These are phyloP conservation scores for Verticillium nonalfalfae DNA, from an alignment of 2,329 filamentous ascomycete genomes.

Conservation along the genomic window DNA sequence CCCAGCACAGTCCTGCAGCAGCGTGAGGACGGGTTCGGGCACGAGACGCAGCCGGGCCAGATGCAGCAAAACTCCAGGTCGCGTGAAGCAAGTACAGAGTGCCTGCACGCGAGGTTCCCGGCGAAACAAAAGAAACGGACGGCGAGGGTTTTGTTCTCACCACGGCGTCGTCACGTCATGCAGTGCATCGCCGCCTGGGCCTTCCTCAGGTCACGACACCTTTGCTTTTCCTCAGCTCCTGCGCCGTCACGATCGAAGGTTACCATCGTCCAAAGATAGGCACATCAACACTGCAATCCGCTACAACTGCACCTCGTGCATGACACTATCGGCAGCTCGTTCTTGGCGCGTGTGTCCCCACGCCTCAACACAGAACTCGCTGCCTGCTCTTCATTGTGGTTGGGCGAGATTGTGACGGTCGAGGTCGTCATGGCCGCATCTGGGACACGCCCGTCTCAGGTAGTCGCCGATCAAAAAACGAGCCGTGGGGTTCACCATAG, in stretches of 20 bases:
- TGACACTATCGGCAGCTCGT: background rate
- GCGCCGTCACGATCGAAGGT: background rate
- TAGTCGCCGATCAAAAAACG: background rate
- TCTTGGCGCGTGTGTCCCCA: background rate
- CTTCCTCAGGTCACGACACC: background rate
- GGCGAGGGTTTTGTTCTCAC: background rate
- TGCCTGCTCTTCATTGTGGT: background rate
- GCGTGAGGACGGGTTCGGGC: background rate
- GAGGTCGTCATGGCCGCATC: background rate
- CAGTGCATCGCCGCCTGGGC: background rate
- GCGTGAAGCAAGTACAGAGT: background rate
- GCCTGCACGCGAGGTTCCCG: background rate
- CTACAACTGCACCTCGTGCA: background rate
- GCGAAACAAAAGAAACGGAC: background rate
- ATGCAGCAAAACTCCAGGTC: background rate
- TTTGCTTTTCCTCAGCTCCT: background rate
- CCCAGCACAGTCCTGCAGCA: background rate
- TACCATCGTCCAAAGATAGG: background rate
- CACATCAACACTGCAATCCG: background rate
- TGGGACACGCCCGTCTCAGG: background rate
- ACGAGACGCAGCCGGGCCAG: background rate
- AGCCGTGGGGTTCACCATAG: background rate
- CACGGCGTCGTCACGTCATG: background rate
- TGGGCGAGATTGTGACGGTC: background rate
- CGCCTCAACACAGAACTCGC: background rate